Evolutionary conservation across 2,329 filamentous ascomycete genomes (phyloP).

Genomic region (Calonectria montana): DNA sequence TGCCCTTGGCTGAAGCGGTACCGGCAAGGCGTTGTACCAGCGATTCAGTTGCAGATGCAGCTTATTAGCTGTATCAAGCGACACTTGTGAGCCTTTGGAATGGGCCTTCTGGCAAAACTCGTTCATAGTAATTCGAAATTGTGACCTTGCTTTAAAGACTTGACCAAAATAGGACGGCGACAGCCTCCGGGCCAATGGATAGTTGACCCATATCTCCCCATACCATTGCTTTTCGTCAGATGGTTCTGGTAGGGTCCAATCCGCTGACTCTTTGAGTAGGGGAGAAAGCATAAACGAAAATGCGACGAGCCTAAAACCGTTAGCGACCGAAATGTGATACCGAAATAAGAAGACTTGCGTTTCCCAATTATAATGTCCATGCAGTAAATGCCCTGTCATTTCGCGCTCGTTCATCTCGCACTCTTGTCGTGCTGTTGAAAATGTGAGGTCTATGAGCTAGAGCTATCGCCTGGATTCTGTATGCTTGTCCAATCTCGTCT

Average conservation of each 20-base stretch:
- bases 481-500: conserved; percentile 52
- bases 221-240: conserved; percentile 42
- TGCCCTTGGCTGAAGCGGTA: conserved; percentile 38
- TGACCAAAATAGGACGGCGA: conserved; percentile 41
- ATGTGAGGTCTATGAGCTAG: conserved; percentile 49
- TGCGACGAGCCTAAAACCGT: conserved; percentile 30
- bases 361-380: conserved; percentile 52
- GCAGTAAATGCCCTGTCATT: conserved; percentile 44
- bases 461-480: conserved; percentile 44
- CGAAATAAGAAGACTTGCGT: conserved; percentile 29
- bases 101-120: conserved; percentile 39
- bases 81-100: conserved; percentile 22
- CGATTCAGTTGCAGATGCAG: conserved; percentile 32
- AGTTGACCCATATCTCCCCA: conserved; percentile 51
- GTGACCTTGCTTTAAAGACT: conserved; percentile 42
- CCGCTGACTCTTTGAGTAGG: conserved; percentile 44
- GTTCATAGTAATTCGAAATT: conserved; percentile 50
- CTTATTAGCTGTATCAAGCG: conserved; percentile 32
- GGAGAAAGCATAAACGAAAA: conserved; percentile 44
- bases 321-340: rapidly evolving
- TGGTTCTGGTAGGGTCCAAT: conserved; percentile 45
- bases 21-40: conserved; percentile 46
- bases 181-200: conserved; percentile 42
- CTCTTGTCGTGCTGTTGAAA: conserved; percentile 35
- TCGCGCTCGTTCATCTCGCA: conserved; percentile 28